Conservation (phyloP, 2,329 filamentous ascomycete species). For the Xylaria multiplex region DNA sequence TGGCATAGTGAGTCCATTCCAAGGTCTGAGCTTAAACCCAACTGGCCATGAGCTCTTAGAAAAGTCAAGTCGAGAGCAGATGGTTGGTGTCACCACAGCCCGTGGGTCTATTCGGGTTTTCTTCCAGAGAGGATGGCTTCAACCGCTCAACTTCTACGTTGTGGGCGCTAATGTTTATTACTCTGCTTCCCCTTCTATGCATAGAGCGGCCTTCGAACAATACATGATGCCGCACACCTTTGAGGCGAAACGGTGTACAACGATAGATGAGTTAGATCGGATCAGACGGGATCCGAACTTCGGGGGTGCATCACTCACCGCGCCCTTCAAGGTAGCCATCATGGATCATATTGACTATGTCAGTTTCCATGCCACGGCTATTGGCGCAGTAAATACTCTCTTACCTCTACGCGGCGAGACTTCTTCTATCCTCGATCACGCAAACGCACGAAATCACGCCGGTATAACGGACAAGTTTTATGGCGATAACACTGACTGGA, state of each 20-base stretch:
- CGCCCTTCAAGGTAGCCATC: constrained; percentile 77
- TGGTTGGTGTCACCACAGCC: constrained; percentile 63
- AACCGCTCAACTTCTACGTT: constrained; percentile 75
- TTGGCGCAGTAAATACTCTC: constrained; percentile 78
- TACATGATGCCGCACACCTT: constrained; percentile 76
- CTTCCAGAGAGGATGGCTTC: constrained; percentile 69
- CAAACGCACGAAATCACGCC: constrained; percentile 67
- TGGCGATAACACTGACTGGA: constrained; percentile 77
- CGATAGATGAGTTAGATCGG: constrained; percentile 68
- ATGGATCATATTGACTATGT: constrained; percentile 71
- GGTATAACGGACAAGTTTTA: constrained; percentile 72
- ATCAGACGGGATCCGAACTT: constrained; percentile 70
- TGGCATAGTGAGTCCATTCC: constrained; percentile 54
- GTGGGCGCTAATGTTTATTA: constrained; percentile 75
- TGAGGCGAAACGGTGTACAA: constrained; percentile 66
- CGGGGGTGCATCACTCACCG: constrained; percentile 73
- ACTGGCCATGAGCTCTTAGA: constrained; percentile 58
- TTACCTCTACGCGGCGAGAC: constrained; percentile 69
- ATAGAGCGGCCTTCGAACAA: constrained; percentile 72
- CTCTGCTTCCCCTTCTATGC: constrained; percentile 78
- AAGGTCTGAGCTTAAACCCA: constrained; percentile 63
- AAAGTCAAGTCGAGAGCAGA: constrained; percentile 53
- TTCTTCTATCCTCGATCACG: constrained; percentile 62
- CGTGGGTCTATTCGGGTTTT: constrained; percentile 67
- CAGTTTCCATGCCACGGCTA: constrained; percentile 74